Evolutionary conservation across 2,329 filamentous ascomycete genomes (phyloP).

Genomic region (Neofusicoccum sp.): DNA sequence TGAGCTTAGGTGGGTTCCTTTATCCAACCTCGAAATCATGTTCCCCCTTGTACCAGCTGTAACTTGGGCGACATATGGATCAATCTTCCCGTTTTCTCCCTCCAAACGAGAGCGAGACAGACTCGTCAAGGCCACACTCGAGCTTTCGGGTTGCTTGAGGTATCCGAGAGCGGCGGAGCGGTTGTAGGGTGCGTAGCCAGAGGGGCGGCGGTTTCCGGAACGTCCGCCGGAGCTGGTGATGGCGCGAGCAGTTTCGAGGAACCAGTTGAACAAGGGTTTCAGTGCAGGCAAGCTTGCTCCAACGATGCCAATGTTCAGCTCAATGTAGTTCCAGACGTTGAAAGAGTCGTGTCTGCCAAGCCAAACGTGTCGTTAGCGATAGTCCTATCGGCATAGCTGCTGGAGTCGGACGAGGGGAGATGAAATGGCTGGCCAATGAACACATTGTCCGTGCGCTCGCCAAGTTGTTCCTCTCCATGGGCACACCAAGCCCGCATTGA

Average conservation of each 20-base stretch:
- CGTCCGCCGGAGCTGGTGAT: conserved; percentile 21
- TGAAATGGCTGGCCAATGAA: no score
- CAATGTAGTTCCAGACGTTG: conserved; percentile 47
- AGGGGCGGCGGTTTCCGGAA: not conserved
- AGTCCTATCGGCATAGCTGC: conserved; percentile 1
- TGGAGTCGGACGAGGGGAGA: not conserved
- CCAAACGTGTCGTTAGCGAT: conserved; percentile 8
- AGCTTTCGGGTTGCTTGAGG: conserved; percentile 8
- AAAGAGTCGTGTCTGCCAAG: conserved; percentile 33
- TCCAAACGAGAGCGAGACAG: not conserved
- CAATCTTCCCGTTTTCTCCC: not conserved
- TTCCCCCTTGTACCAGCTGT: not conserved
- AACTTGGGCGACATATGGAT: conserved; percentile 11
- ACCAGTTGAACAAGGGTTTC: conserved; percentile 36
- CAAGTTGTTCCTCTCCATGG: no score
- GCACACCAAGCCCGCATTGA: no score
- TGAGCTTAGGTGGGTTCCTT: not conserved
- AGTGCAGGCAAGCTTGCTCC: conserved; percentile 44
- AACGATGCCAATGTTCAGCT: conserved; percentile 46
- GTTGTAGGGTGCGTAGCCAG: conserved; percentile 1
- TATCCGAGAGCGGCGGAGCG: conserved; percentile 2
- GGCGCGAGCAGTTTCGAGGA: conserved; percentile 29
- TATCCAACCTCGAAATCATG: not conserved
- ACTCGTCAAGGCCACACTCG: not conserved
- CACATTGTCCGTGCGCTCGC: no score